These are phyloP conservation scores for Saccharata proteae DNA, from an alignment of 2,329 filamentous ascomycete genomes.

Conservation along the genomic window DNA sequence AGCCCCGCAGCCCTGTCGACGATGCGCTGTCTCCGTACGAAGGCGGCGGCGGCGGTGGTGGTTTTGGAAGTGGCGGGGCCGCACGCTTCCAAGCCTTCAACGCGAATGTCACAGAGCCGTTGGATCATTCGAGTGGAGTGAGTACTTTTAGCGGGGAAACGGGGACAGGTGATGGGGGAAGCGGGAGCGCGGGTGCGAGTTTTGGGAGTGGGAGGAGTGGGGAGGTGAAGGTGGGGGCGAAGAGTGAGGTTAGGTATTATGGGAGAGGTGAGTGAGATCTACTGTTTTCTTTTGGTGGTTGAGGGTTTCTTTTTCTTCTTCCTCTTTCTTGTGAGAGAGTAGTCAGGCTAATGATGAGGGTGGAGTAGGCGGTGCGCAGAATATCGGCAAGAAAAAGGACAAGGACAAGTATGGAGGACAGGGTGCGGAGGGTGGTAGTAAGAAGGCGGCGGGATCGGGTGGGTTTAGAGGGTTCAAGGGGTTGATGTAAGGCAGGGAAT, in stretches of 20 bases:
- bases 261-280: slow-evolving; percentile 39
- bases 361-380: slow-evolving; percentile 41
- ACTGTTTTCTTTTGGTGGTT: too few relatives aligned
- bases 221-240: slow-evolving; percentile 34
- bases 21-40: too few relatives aligned
- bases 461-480: slow-evolving; percentile 9
- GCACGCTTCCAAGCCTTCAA: slow-evolving; percentile 7
- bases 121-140: slow-evolving; percentile 21
- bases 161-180: too few relatives aligned
- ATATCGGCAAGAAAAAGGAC: slow-evolving; percentile 42
- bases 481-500: too few relatives aligned
- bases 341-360: slow-evolving; percentile 7
- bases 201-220: slow-evolving; percentile 23
- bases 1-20: too few relatives aligned
- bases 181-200: too few relatives aligned
- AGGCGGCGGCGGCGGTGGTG: too few relatives aligned
- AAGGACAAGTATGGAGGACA: slow-evolving; percentile 34
- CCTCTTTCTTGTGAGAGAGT: not conserved
- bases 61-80: too few relatives aligned
- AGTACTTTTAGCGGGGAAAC: slow-evolving; percentile 29
- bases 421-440: slow-evolving; percentile 13
- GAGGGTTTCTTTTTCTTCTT: too few relatives aligned
- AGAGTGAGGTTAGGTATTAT: slow-evolving; percentile 39
- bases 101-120: slow-evolving; percentile 5
- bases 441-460: slow-evolving; percentile 13